Base-by-base conservation (phyloP, 2,329 filamentous ascomycete genomes). In the Myriosclerotinia curreyana region DNA sequence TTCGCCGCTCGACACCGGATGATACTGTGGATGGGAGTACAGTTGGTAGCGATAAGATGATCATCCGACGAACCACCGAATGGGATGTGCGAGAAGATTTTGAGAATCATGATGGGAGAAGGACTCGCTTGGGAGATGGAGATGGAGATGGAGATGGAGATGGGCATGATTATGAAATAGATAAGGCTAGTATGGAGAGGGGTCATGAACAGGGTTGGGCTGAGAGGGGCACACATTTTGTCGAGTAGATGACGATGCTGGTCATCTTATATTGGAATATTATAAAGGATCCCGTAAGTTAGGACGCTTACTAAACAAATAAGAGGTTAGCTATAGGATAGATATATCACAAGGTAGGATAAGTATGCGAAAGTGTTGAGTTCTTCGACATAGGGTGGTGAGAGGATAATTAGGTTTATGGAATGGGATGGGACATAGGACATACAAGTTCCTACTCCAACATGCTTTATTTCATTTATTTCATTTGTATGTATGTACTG, bases 1-100 rank as follows among this genome's bases (percentile, higher is more conserved):
- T 69, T 12, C 38, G 65, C 4, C 58, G 58, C 1, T 56, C 60
- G 49, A 67, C 67, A 20, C 66, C 67, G 22, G 65, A 64, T 25
- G 48, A 64, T 46, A 61, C 36, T 11, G 49, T 53, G 12, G 62
- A 64, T 31, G 62, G 64, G 34, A 67, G 65, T 44, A 65, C 66
- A 2, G 55, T 65, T 40, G 65, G 64, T 28, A 67, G 65, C 36
- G 65, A 67, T 20, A 62, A 65, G 31, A 67, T 67, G 68, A 68
- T 68, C 20, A 69, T 69, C 12, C 64, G 61, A 60, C 62, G 58
- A 15, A 68, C 64, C 1, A 67, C 62, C 6, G 66, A 67, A 36
- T 69, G 68, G 66, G 63, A 67, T 25, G 62, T 68, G 17, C 58
- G 64, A 34, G 65, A 67, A 42, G 51, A 66, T 28, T 63, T 49